A percentile compares a stretch with the other conserved stretches of the same genome.
phyloP scores from a whole-genome alignment of 2,329 filamentous ascomycete genomes.

The Arthrobotrys conoides region DNA sequence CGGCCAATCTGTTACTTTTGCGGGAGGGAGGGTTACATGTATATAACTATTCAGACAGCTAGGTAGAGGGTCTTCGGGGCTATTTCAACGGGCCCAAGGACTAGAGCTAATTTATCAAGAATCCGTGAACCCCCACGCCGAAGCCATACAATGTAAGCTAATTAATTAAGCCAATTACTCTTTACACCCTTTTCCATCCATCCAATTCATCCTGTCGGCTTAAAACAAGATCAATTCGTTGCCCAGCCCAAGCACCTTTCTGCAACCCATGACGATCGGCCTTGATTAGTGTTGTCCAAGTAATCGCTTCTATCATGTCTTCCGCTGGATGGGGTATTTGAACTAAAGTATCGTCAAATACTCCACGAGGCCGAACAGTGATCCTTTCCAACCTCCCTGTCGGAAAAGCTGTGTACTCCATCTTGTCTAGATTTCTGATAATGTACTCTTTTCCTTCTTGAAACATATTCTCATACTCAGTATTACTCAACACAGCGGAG shows the following conservation, averaged over 20 bases:
- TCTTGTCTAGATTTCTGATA: constrained; percentile 43
- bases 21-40: background rate
- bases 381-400: constrained; percentile 21
- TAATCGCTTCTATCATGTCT: constrained; percentile 33
- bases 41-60: background rate
- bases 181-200: constrained; percentile 8
- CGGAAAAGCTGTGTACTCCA: constrained; percentile 31
- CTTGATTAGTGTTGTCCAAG: constrained; percentile 1
- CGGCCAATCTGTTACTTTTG: too few relatives aligned
- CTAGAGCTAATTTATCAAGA: too few relatives aligned
- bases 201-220: background rate
- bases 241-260: constrained; percentile 35
- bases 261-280: background rate
- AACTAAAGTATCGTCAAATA: constrained; percentile 29
- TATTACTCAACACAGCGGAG: constrained; percentile 21
- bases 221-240: constrained; percentile 29
- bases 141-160: too few relatives aligned
- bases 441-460: constrained; percentile 15
- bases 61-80: too few relatives aligned
- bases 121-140: too few relatives aligned
- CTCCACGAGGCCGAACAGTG: background rate
- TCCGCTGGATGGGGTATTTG: constrained; percentile 17
- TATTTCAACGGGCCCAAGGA: too few relatives aligned
- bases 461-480: constrained; percentile 50
- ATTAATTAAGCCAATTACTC: too few relatives aligned